phyloP scores from a whole-genome alignment of 306 rosid species.

The Malus orientalis region DNA sequence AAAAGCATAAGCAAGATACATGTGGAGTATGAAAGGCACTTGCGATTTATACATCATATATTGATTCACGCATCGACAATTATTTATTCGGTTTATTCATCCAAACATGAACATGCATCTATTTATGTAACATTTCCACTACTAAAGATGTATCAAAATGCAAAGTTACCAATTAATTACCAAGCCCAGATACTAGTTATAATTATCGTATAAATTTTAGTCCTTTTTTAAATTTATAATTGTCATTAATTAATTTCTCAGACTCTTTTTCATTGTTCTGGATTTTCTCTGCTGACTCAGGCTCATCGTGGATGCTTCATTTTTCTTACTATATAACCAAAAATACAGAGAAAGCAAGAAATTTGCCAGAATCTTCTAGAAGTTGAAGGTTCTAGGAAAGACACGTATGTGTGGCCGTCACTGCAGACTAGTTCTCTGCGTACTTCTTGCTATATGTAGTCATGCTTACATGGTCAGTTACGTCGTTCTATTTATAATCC shows the following conservation, averaged over 20 bases:
- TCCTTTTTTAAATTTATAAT: background rate
- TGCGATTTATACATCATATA: background rate
- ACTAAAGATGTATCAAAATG: background rate
- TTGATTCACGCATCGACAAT: background rate
- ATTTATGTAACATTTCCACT: background rate
- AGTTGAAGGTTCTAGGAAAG: slow-evolving; percentile 17
- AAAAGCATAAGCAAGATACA: background rate
- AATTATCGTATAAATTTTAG: background rate
- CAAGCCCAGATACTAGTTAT: background rate
- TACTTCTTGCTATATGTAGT: background rate
- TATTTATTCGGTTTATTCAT: no score
- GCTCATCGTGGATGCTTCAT: slow-evolving; percentile 14
- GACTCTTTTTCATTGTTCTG: background rate
- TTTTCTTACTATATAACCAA: slow-evolving; percentile 9
- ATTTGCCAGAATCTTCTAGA: slow-evolving; percentile 23
- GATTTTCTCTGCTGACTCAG: background rate
- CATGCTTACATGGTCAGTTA: slow-evolving; percentile 28
- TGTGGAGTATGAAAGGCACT: background rate
- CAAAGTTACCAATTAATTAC: background rate
- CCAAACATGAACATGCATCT: background rate
- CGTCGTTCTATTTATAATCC: background rate
- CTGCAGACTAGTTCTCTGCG: slow-evolving; percentile 7
- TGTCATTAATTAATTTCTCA: background rate
- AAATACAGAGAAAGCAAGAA: background rate
- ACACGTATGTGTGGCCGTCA: background rate